phyloP scores from a whole-genome alignment of 768 basidiomycete species.

The Lactarius vividus region DNA sequence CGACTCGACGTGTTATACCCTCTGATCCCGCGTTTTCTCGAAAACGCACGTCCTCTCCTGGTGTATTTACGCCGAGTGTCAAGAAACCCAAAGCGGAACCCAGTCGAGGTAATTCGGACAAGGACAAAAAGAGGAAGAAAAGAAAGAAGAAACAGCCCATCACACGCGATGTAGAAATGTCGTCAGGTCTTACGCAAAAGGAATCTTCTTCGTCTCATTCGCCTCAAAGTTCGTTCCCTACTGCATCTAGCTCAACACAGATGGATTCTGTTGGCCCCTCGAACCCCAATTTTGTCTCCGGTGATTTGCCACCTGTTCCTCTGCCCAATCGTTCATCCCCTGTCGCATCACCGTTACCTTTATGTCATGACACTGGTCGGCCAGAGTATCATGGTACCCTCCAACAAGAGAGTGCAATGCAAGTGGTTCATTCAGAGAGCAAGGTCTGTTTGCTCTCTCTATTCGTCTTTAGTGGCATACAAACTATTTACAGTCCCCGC shows the following conservation, averaged over 20 bases:
- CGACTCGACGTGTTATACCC: too few species aligned
- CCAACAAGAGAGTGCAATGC: background rate
- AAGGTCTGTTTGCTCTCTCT: constrained; percentile 15
- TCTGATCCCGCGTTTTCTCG: background rate
- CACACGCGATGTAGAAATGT: constrained; percentile 8
- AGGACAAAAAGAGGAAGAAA: constrained; percentile 33
- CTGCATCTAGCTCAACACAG: background rate
- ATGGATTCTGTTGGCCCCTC: background rate
- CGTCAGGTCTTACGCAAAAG: background rate
- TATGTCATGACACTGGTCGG: background rate
- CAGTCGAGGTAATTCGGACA: constrained; percentile 5
- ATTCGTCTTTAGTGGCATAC: background rate
- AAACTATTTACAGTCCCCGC: constrained; percentile 21
- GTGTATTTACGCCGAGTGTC: background rate
- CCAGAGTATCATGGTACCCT: background rate
- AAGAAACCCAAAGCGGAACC: constrained; percentile 11
- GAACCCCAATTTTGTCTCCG: background rate
- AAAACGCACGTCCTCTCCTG: constrained; percentile 15
- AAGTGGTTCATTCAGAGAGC: background rate
- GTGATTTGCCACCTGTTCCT: background rate
- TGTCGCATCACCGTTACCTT: background rate
- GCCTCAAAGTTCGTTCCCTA: background rate
- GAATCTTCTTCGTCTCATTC: background rate
- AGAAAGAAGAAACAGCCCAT: constrained; percentile 33
- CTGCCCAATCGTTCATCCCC: background rate